Conservation (phyloP, 352 stramenopile species). For the Phytophthora fragariae region DNA sequence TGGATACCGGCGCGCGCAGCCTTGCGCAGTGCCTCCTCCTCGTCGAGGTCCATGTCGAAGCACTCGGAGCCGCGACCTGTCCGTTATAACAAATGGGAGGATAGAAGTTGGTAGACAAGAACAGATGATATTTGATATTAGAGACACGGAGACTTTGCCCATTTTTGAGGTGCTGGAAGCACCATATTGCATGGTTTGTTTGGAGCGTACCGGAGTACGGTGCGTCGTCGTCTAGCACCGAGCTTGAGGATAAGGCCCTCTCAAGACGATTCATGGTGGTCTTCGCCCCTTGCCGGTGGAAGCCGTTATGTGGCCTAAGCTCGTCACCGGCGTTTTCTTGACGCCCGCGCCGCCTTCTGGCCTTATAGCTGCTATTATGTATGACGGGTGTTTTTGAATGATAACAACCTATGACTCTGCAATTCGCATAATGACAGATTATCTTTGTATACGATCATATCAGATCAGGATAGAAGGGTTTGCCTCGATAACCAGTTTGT, state of each 20-base stretch:
- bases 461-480: slow-evolving; percentile 11
- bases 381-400: background rate
- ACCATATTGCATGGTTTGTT: background rate
- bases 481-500: background rate
- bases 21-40: slow-evolving; percentile 70
- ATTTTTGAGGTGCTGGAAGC: background rate
- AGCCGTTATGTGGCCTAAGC: slow-evolving; percentile 17
- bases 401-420: too few relatives aligned
- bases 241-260: slow-evolving; percentile 29
- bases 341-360: slow-evolving; percentile 6
- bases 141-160: background rate
- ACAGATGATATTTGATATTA: slow-evolving; percentile 24
- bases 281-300: background rate
- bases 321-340: slow-evolving; percentile 23
- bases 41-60: slow-evolving; percentile 54
- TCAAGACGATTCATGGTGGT: slow-evolving; percentile 35
- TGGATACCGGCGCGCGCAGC: slow-evolving; percentile 75
- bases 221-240: slow-evolving; percentile 31
- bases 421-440: background rate
- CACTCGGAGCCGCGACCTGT: slow-evolving; percentile 41
- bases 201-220: slow-evolving; percentile 25
- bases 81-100: slow-evolving; percentile 19
- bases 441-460: background rate
- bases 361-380: background rate
- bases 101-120: background rate